A percentile compares a stretch with the other conserved stretches of the same genome.
Evolutionary conservation across 768 basidiomycete genomes (phyloP).

Genomic region (Termitomyces bulborhizus): DNA sequence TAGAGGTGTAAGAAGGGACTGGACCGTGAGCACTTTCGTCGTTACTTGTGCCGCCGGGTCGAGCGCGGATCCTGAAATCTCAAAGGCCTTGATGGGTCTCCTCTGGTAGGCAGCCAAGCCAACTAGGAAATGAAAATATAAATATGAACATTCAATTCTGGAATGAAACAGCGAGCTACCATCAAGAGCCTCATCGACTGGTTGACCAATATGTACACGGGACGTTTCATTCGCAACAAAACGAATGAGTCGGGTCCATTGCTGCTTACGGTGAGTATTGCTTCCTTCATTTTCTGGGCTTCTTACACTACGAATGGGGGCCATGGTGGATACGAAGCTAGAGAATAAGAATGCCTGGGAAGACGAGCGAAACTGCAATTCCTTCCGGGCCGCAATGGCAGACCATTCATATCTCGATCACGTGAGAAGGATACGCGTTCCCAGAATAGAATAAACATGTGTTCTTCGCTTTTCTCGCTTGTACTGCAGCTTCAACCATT

Average conservation of each 20-base stretch:
- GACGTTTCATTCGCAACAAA: conserved; percentile 74
- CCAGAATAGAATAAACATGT: conserved; percentile 20
- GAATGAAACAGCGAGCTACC: conserved; percentile 26
- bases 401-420: conserved; percentile 3
- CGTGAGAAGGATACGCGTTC: conserved; percentile 10
- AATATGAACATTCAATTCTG: background rate
- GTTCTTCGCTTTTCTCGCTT: conserved; percentile 6
- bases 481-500: conserved; percentile 11
- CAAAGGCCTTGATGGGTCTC: conserved; percentile 56
- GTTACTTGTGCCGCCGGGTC: conserved; percentile 64
- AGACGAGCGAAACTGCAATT: background rate
- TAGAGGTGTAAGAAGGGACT: conserved; percentile 64
- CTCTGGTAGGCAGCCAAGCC: conserved; percentile 48
- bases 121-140: conserved; percentile 32
- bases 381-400: background rate
- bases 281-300: background rate
- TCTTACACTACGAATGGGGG: conserved; percentile 53
- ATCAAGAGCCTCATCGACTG: conserved; percentile 59
- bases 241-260: conserved; percentile 79
- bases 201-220: conserved; percentile 72
- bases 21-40: conserved; percentile 59
- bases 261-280: conserved; percentile 25
- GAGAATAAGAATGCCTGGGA: background rate
- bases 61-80: conserved; percentile 66
- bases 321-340: conserved; percentile 31